Base-by-base conservation (phyloP, 2,329 filamentous ascomycete genomes). In the Fonsecaea monophora region DNA sequence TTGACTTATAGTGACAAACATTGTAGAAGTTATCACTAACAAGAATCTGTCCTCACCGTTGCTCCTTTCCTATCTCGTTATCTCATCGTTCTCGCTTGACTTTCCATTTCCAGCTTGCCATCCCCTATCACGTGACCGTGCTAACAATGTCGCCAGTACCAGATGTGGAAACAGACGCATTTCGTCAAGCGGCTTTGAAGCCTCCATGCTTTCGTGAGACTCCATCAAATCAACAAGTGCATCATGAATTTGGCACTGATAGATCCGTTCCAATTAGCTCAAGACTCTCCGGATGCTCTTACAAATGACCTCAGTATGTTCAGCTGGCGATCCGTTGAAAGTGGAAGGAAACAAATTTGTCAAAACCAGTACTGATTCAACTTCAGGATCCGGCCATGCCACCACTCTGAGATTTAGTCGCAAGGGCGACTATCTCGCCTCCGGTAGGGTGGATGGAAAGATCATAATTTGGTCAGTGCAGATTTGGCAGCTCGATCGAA, bases 401-500 rank as follows among this genome's bases (percentile, higher is more conserved):
- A 87, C 87, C 40, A 88, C 86, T 74, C 82, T 89, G 66, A 92
- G 94, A 71, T 99, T 99, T 85, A 97, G 94, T 76, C 92, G 93
- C 76, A 92, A 90, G 76, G 95, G 95, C 78, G 94, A 99, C 80
- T 94, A 95, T 74, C 89, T 99, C 70, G 95, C 95, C 53, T 96
- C 94, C 35, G 95, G 95, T 70, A 90, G 95, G 76, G 92, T 87
- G 69, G 95, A 99, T 81, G 95, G 95, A 72, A 95, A 92, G 4
- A 91, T 99, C 48, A 92, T 96, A 63, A 91, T 99, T 55, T 99
- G 73, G 71, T 73, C 60, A 50, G 45, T 50, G 30, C 7, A 21
- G 13, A 40, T 7, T 50, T 50, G 18, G 45, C 18, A 8, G 25
- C 21, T 50, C 25, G 15, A 40, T 25, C 5, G 37, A 53, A 38